phyloP scores from a whole-genome alignment of 345 rosid genomes.

The Brassica cretica region DNA sequence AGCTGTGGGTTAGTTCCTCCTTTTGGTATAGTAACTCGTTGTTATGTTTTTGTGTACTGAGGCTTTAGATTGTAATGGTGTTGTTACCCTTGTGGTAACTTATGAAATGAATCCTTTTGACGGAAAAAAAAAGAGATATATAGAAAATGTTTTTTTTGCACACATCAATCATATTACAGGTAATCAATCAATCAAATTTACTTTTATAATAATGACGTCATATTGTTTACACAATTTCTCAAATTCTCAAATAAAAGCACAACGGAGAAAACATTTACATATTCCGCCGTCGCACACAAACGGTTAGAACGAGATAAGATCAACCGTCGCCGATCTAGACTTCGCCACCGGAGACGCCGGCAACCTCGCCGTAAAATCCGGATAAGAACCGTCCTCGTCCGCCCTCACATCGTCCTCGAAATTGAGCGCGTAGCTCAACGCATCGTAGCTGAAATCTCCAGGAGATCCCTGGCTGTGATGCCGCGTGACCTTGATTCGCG shows the following conservation, averaged over 20 bases:
- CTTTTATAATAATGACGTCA: slow-evolving; percentile 31
- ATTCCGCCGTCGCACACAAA: slow-evolving; percentile 15
- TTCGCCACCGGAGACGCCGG: slow-evolving; percentile 49
- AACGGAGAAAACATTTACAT: slow-evolving; percentile 12
- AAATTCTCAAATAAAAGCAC: not conserved
- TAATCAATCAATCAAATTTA: slow-evolving; percentile 26
- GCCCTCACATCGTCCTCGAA: slow-evolving; percentile 53
- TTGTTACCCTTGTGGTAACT: too few relatives aligned
- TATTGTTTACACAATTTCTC: not conserved
- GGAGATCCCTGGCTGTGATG: slow-evolving; percentile 37
- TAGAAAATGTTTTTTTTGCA: not conserved
- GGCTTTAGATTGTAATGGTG: too few relatives aligned
- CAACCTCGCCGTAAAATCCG: slow-evolving; percentile 54
- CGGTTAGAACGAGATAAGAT: slow-evolving; percentile 33
- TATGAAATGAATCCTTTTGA: too few relatives aligned
- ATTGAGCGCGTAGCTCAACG: slow-evolving; percentile 65
- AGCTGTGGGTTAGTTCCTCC: too few relatives aligned
- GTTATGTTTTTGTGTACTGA: too few relatives aligned
- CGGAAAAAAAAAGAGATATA: not conserved
- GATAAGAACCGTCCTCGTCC: slow-evolving; percentile 43
- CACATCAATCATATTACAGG: slow-evolving; percentile 3
- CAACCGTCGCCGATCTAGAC: slow-evolving; percentile 32
- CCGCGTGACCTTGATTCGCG: slow-evolving; percentile 39
- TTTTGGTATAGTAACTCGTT: too few relatives aligned
- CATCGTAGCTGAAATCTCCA: slow-evolving; percentile 65